A percentile compares a stretch with the other conserved stretches of the same genome.
phyloP scores from a whole-genome alignment of 352 stramenopile species.

The Bremia lactucae region DNA sequence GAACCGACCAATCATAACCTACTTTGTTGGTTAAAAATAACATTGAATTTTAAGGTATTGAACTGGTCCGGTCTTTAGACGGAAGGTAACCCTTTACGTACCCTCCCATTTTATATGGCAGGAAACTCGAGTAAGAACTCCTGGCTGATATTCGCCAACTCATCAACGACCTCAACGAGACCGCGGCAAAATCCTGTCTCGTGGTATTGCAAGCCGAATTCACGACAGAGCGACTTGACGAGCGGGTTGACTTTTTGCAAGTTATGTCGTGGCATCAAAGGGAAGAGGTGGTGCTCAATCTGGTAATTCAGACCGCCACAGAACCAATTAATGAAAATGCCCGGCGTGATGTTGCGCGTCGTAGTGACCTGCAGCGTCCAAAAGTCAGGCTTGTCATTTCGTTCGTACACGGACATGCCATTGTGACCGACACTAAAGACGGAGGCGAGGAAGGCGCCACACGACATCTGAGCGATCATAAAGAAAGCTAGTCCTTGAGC shows the following conservation, averaged over 20 bases:
- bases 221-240: conserved; percentile 94
- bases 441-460: conserved; percentile 90
- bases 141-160: conserved; percentile 88
- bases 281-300: conserved; percentile 98
- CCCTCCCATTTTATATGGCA: conserved; percentile 99
- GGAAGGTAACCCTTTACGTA: too few relatives aligned
- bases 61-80: neutral
- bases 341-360: conserved; percentile 92
- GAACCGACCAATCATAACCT: too few relatives aligned
- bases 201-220: conserved; percentile 94
- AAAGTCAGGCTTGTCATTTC: conserved; percentile 92
- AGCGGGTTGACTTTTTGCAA: conserved; percentile 88
- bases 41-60: neutral
- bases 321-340: conserved; percentile 96
- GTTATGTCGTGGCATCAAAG: conserved; percentile 94
- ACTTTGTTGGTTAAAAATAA: too few relatives aligned
- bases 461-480: conserved; percentile 79
- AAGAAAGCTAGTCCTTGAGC: conserved; percentile 71
- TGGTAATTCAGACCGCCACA: conserved; percentile 97
- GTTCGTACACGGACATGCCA: conserved; percentile 96
- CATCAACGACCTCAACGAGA: conserved; percentile 90
- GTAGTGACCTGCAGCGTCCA: conserved; percentile 98
- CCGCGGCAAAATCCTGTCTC: conserved; percentile 90
- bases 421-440: conserved; percentile 98
- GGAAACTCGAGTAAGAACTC: conserved; percentile 96